Conservation (phyloP, 306 rosid species). For the Phaseolus lunatus region DNA sequence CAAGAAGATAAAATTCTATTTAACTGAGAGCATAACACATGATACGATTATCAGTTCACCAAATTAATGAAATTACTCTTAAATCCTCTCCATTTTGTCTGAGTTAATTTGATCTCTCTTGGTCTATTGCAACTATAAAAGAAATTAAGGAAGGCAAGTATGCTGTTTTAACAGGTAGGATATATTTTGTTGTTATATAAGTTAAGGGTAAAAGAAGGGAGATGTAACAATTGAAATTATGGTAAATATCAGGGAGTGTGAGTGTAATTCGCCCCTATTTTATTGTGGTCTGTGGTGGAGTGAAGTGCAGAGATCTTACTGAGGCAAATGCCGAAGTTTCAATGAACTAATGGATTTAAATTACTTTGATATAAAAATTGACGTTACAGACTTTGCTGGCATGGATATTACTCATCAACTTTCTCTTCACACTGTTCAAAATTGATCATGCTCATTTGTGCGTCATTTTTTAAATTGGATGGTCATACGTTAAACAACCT, state of each 20-base stretch:
- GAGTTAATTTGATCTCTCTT: too few relatives aligned
- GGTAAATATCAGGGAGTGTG: too few relatives aligned
- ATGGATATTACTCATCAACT: not conserved
- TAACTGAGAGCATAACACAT: too few relatives aligned
- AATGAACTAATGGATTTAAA: not conserved
- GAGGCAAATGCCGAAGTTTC: not conserved
- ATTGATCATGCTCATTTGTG: not conserved
- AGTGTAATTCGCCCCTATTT: not conserved
- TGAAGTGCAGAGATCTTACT: slow-evolving; percentile 5
- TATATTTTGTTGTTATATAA: too few relatives aligned
- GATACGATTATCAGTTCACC: too few relatives aligned
- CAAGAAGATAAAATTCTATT: not conserved
- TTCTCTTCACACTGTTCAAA: not conserved
- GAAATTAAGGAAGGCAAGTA: too few relatives aligned
- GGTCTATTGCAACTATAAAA: too few relatives aligned
- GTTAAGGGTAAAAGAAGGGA: not conserved
- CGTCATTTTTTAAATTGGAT: not conserved
- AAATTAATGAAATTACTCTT: too few relatives aligned
- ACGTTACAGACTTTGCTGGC: not conserved
- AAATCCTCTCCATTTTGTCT: too few relatives aligned
- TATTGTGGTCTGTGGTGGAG: not conserved
- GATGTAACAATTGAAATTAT: too few relatives aligned
- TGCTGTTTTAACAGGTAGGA: too few relatives aligned
- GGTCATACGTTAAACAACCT: too few relatives aligned
- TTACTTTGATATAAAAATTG: not conserved